Evolutionary conservation across 139 green algal genomes (phyloP), one percentile per base, ranked within the genome.

Genomic region (Diplosphaera chodatii): DNA sequence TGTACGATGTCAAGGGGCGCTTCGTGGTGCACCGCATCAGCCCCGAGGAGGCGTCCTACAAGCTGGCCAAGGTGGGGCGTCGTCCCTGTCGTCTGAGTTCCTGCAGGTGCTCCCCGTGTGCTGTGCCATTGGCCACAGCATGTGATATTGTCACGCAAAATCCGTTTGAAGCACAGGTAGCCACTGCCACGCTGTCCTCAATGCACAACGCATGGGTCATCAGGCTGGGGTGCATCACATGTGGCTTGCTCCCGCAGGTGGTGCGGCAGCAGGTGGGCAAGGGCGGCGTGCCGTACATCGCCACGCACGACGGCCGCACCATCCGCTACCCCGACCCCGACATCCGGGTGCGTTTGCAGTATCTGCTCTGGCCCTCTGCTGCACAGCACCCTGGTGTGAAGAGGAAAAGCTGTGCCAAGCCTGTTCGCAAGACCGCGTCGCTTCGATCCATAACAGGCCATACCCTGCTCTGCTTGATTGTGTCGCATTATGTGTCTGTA

Each of bases 11-110:
- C 81, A 99, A 99, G 91, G 96, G 96, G 40, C 92, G 96, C 77
- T 99, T 98, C 82, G 91, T 97, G 33, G 84, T 96, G 63, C 96
- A 99, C 88, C 87, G 93, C 85, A 98, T 99, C 87, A 89, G 66
- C 37, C 68, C 65, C 32, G 93, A 98, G 81, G 95, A 99, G 89
- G 90, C 91, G 27, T 62, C 73, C 37, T 99, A 99, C 92, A 99
- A 99, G 96, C 91, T 99, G 74, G 95, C 90, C 89, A 96, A 97
- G 83, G 95, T 98, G 55, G 76, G n/a, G n/a, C n/a, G n/a, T n/a
- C n/a, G n/a, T n/a, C n/a, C n/a, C n/a, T n/a, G n/a, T n/a, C n/a
- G n/a, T n/a, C 37, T 48, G 37, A 20, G 37, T 48, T 48, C 37
- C 8, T 48, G 37, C 37, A 20, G 8, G 10, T 48, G 37, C 10